Conservation (phyloP, 73 alveolate genomes). For the Durusdinium trenchii region DNA sequence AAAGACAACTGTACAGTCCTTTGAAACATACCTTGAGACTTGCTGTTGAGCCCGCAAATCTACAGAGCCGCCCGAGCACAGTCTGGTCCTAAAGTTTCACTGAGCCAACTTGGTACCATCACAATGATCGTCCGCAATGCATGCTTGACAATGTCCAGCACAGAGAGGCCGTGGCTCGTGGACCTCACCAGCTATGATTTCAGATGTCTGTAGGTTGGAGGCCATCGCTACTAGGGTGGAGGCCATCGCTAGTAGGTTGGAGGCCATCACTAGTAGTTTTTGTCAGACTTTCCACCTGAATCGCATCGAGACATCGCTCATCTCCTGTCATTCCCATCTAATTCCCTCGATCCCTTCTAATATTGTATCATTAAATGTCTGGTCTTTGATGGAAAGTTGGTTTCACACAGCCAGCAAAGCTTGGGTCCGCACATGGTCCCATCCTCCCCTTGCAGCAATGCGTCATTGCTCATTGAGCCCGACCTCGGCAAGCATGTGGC, state of each 20-base stretch:
- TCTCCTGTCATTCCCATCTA: too few relatives aligned
- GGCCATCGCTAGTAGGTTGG: too few relatives aligned
- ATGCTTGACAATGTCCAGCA: conserved; percentile 79
- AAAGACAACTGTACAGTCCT: too few relatives aligned
- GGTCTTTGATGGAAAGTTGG: background rate
- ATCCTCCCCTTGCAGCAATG: conserved; percentile 87
- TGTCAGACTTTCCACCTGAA: too few relatives aligned
- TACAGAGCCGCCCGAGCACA: too few relatives aligned
- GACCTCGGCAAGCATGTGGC: conserved; percentile 48
- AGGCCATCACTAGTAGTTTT: too few relatives aligned
- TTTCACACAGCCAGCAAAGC: background rate
- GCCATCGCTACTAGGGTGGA: too few relatives aligned
- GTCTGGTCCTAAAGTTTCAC: too few relatives aligned
- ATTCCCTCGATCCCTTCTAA: too few relatives aligned
- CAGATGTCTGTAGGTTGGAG: background rate
- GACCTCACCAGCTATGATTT: background rate
- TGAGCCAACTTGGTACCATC: background rate
- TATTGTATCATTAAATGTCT: background rate
- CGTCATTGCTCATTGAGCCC: conserved; percentile 93
- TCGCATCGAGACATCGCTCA: too few relatives aligned
- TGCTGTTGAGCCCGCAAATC: too few relatives aligned
- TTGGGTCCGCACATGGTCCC: conserved; percentile 43
- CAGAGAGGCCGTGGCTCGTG: conserved; percentile 85
- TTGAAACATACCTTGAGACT: too few relatives aligned
- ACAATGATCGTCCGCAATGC: conserved; percentile 90